A percentile compares a stretch with the other conserved stretches of the same genome.
Evolutionary conservation across 73 alveolate genomes (phyloP).

Genomic region (Paramecium biaurelia): DNA sequence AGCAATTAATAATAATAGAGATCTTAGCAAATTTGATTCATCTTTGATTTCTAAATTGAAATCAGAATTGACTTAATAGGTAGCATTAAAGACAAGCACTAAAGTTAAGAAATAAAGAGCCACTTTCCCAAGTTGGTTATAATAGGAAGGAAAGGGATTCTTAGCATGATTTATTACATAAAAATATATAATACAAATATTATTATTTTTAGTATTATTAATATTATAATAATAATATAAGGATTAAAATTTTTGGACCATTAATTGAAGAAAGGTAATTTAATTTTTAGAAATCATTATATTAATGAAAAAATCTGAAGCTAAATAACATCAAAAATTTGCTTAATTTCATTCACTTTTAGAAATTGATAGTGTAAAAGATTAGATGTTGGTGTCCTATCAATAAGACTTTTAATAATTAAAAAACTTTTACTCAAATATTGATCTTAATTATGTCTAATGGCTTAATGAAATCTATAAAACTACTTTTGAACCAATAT

Average conservation of each 20-base stretch:
- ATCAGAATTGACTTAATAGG: conserved; percentile 12
- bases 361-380: not conserved
- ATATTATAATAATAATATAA: not conserved
- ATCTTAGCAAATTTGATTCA: conserved; percentile 48
- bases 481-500: not conserved
- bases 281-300: not conserved
- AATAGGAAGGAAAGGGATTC: not conserved
- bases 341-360: not conserved
- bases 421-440: not conserved
- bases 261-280: not conserved
- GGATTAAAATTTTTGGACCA: not conserved
- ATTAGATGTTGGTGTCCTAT: not conserved
- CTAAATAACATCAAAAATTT: not conserved
- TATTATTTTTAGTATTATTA: not conserved
- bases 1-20: conserved; percentile 48
- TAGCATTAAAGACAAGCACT: conserved; percentile 7
- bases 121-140: conserved; percentile 38
- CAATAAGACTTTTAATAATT: not conserved
- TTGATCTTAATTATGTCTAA: not conserved
- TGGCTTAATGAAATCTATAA: not conserved
- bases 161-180: not conserved
- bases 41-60: conserved; percentile 15
- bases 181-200: not conserved
- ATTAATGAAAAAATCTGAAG: not conserved
- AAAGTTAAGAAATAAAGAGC: conserved; percentile 48